Conservation (phyloP, 225 moss, liverwort and hornwort species). For the Polytrichum formosum region DNA sequence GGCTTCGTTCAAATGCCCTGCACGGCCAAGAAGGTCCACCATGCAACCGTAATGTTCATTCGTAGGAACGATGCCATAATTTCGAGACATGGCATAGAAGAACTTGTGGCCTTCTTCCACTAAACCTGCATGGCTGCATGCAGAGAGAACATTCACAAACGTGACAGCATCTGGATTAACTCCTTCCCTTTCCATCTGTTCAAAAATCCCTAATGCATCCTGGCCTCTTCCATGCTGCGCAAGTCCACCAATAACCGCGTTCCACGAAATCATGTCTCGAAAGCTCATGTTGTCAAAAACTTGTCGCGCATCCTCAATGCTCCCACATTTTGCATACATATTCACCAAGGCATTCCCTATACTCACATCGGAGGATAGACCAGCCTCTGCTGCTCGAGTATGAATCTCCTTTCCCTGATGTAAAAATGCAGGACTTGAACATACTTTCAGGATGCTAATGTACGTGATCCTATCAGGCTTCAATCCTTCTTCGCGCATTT, state of each 20-base stretch:
- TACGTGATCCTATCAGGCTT: conserved; percentile 42
- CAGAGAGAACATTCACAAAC: conserved; percentile 38
- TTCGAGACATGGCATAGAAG: conserved; percentile 26
- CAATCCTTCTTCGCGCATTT: conserved; percentile 28
- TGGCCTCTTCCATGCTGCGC: conserved; percentile 47
- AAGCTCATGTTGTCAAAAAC: conserved; percentile 37
- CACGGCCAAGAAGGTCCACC: conserved; percentile 55
- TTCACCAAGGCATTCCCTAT: conserved; percentile 37
- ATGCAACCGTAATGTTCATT: conserved; percentile 52
- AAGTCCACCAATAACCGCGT: conserved; percentile 43
- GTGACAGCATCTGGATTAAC: conserved; percentile 36
- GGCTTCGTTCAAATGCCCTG: conserved; percentile 41
- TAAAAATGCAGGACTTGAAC: conserved; percentile 39
- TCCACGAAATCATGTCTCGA: conserved; percentile 47
- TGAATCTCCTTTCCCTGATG: conserved; percentile 32
- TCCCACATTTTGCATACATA: conserved; percentile 52
- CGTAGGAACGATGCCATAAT: conserved; percentile 30
- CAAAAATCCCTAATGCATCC: conserved; percentile 27
- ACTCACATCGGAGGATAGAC: conserved; percentile 14
- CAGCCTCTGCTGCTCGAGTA: conserved; percentile 18
- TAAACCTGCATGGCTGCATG: conserved; percentile 53
- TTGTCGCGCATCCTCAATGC: conserved; percentile 32
- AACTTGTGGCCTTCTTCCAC: conserved; percentile 37
- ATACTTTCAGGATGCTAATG: conserved; percentile 38
- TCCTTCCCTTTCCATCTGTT: conserved; percentile 30